Evolutionary conservation across 73 alveolate genomes (phyloP), one percentile per base, ranked within the genome.

Genomic region (Paramecium sonneborni): DNA sequence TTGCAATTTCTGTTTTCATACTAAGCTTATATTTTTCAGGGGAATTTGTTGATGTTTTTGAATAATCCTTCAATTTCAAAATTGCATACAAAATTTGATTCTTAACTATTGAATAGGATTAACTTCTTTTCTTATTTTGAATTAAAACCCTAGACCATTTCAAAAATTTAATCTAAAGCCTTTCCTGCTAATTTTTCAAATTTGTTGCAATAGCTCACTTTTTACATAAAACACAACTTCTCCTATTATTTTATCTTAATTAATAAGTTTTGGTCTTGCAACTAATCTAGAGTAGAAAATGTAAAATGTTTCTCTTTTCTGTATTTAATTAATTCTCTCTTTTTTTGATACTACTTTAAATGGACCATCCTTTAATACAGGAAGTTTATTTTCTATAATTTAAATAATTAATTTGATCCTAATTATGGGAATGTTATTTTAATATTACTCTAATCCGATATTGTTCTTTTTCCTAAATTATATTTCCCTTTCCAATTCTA

Each of bases 401-500:
- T 52, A 41, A 14, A 85, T 11, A 85, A 43, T 32, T 85, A 24
- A 57, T 85, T 62, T 30, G 85, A 56, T 20, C 92, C 92, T 28
- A 85, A 21, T 28, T 38, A 56, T 0, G 92, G 92, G 35, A 56
- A 85, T 2, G 85, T 23, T 0, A 85, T 85, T 85, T 48, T 55
- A 20, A 85, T 55, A 28, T 48, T 62, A 56, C 48, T 56, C 28
- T 37, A 85, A 28, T 85, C 68, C 28, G 35, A 5, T 23, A 18
- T 52, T 5, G 3, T 9, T 8, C 48, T 28, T 28, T 28, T 57
- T 26, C 79, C 79, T 5, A 85, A 21, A 85, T 85, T 85, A 85
- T 52, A 95, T 92, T 32, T 95, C 92, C 98, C 98, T 94, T 26
- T 94, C 95, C 2, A 95, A 21, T 21, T 76, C 85, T 1, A 95